Evolutionary conservation across 1,139 yeast genomes (phyloP).

Genomic region (Lodderomyces metapsilosis): DNA sequence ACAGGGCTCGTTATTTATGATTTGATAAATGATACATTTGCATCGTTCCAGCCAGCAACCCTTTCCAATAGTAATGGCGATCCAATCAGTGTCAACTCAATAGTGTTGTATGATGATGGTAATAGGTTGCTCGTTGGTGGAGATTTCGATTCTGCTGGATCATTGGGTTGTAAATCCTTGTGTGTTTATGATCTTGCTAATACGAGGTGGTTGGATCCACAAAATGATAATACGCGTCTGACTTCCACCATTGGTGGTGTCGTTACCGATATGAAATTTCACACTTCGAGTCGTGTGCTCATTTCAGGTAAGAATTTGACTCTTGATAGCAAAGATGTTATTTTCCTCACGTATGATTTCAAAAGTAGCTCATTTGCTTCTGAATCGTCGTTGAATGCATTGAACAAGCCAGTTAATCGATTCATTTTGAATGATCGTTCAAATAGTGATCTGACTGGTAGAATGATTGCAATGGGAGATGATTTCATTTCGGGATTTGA

Average conservation of each 20-base stretch:
- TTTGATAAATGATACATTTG: constrained; percentile 36
- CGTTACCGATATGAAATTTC: constrained; percentile 55
- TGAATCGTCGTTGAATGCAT: constrained; percentile 21
- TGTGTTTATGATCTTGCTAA: constrained; percentile 64
- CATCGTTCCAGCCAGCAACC: constrained; percentile 49
- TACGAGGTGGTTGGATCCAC: constrained; percentile 55
- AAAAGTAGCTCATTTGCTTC: constrained; percentile 26
- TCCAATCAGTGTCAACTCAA: constrained; percentile 45
- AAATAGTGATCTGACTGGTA: constrained; percentile 41
- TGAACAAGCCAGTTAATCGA: constrained; percentile 41
- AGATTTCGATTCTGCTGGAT: constrained; percentile 59
- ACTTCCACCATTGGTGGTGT: constrained; percentile 44
- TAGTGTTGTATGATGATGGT: constrained; percentile 52
- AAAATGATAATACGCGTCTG: constrained; percentile 28
- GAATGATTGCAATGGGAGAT: constrained; percentile 58
- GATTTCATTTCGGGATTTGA: constrained; percentile 49
- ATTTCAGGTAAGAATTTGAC: constrained; percentile 59
- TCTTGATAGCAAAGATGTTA: constrained; percentile 29
- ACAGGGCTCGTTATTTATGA: constrained; percentile 56
- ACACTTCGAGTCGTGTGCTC: constrained; percentile 49
- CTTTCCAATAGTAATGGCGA: constrained; percentile 25
- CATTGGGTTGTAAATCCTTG: constrained; percentile 58
- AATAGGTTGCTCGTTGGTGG: constrained; percentile 74
- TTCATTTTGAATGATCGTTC: constrained; percentile 52
- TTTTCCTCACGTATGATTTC: constrained; percentile 56